Evolutionary conservation across 805 yeast genomes (phyloP).

Genomic region (Debaryomyces hansenii): DNA sequence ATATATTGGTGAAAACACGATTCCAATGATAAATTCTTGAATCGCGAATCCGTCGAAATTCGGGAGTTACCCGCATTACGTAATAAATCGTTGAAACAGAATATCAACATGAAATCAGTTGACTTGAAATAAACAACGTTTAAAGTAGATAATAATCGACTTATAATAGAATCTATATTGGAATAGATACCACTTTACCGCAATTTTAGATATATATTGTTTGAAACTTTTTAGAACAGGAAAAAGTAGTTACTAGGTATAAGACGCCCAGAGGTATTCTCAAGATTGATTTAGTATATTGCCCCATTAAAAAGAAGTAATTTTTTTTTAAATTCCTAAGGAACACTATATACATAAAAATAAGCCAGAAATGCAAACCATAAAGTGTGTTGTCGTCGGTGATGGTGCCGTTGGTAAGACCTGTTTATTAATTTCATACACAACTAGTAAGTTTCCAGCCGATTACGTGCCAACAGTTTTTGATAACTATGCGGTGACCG

Average conservation of each 20-base stretch:
- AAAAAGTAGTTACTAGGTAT: not conserved
- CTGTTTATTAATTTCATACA: slow-evolving; percentile 91
- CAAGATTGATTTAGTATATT: not conserved
- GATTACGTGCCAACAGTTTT: slow-evolving; percentile 99
- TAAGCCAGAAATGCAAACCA: slow-evolving; percentile 47
- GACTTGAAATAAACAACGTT: not conserved
- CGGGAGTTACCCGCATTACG: slow-evolving; percentile 5
- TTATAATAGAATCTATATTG: not conserved
- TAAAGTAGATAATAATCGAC: not conserved
- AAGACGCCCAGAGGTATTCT: not conserved
- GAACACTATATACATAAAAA: not conserved
- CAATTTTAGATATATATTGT: not conserved
- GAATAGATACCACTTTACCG: not conserved
- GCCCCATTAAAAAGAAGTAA: not conserved
- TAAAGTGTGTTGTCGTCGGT: slow-evolving; percentile 97
- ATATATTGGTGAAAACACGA: too few species aligned
- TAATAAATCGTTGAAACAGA: slow-evolving; percentile 8
- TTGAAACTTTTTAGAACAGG: not conserved
- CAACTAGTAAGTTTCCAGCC: slow-evolving; percentile 95
- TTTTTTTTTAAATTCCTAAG: not conserved
- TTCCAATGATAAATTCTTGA: too few species aligned
- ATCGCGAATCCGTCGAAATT: not conserved
- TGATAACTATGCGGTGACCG: slow-evolving; percentile 92
- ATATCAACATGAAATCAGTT: slow-evolving; percentile 3
- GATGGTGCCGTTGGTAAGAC: slow-evolving; percentile 99